Conservation (phyloP, 768 basidiomycete species). For the Tubosaeta sp. region DNA sequence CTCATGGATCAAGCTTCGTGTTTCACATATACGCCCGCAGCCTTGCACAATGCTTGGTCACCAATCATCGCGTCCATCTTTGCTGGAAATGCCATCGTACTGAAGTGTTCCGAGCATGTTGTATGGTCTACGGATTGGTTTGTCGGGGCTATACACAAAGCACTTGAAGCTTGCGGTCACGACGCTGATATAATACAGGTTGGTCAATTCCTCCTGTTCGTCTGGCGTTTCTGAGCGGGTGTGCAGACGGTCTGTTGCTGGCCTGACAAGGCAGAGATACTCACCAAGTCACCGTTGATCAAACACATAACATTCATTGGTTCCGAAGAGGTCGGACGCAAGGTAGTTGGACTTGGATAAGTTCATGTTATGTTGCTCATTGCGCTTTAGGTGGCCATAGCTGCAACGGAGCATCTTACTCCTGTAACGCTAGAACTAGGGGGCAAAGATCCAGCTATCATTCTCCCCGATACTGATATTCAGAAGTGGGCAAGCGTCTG, state of each 20-base stretch:
- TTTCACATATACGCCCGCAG: conserved; percentile 36
- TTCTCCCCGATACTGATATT: conserved; percentile 82
- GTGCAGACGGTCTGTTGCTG: conserved; percentile 76
- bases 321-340: conserved; percentile 71
- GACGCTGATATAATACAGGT: conserved; percentile 89
- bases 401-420: conserved; percentile 82
- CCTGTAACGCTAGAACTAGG: conserved; percentile 94
- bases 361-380: background rate
- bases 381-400: conserved; percentile 62
- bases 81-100: conserved; percentile 82
- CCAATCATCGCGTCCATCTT: conserved; percentile 91
- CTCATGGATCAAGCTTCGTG: background rate
- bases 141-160: conserved; percentile 70
- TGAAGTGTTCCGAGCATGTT: conserved; percentile 92
- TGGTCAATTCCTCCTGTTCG: conserved; percentile 7
- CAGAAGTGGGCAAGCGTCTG: conserved; percentile 74
- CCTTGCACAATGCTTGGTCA: conserved; percentile 90
- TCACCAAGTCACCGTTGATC: conserved; percentile 76
- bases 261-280: conserved; percentile 77
- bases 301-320: conserved; percentile 96
- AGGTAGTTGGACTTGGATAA: conserved; percentile 39
- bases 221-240: conserved; percentile 6
- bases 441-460: conserved; percentile 90
- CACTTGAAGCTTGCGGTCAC: conserved; percentile 78
- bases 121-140: conserved; percentile 89